Conservation (phyloP, 1,284 basidiomycete species). For the Leccinum huronense region DNA sequence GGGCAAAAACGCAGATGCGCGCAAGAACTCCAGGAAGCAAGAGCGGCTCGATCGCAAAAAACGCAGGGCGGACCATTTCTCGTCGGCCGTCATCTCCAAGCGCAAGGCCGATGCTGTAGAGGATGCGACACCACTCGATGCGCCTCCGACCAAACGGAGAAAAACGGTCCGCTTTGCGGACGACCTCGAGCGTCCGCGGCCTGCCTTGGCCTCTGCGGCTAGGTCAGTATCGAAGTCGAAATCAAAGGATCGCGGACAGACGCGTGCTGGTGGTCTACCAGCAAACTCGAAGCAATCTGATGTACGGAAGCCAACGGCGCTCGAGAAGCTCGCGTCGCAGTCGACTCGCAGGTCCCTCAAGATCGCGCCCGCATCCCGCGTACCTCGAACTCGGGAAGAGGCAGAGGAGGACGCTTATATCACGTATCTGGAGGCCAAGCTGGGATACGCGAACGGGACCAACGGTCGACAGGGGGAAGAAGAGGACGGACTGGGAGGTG, state of each 20-base stretch:
- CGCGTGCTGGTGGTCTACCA: neutral
- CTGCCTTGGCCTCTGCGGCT: neutral
- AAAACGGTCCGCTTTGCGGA: slow-evolving; percentile 27
- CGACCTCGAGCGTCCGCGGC: slow-evolving; percentile 5
- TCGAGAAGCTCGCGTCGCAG: slow-evolving; percentile 38
- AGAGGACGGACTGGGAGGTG: slow-evolving; percentile 64
- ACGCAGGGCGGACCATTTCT: slow-evolving; percentile 57
- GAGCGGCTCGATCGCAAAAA: slow-evolving; percentile 57
- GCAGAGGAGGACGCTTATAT: slow-evolving; percentile 77
- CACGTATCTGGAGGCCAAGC: slow-evolving; percentile 69
- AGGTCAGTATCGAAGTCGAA: neutral
- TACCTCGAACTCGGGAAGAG: slow-evolving; percentile 42
- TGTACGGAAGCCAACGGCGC: slow-evolving; percentile 24
- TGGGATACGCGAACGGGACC: slow-evolving; percentile 46
- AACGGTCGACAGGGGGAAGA: slow-evolving; percentile 46
- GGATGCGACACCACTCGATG: slow-evolving; percentile 40
- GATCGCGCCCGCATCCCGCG: slow-evolving; percentile 20
- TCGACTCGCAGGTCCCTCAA: slow-evolving; percentile 13
- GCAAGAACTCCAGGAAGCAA: slow-evolving; percentile 67
- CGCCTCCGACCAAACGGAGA: slow-evolving; percentile 47
- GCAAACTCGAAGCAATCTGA: neutral
- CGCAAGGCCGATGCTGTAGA: slow-evolving; percentile 26
- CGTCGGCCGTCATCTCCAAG: slow-evolving; percentile 36
- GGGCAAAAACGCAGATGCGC: slow-evolving; percentile 30
- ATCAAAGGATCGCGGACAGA: neutral